phyloP scores from a whole-genome alignment of 73 alveolate species.

The Uronychia binucleata region DNA sequence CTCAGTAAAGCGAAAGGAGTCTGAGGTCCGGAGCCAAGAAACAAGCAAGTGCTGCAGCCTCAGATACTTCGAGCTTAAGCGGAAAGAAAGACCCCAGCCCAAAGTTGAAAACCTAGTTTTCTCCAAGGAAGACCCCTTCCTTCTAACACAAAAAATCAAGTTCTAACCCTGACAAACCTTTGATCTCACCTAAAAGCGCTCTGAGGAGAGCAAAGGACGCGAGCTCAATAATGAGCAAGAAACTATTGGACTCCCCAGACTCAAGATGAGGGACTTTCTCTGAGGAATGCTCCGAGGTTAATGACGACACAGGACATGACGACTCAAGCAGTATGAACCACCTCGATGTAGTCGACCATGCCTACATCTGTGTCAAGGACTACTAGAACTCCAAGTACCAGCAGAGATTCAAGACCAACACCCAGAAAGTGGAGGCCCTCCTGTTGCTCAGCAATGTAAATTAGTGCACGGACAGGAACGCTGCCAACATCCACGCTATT shows the following conservation, averaged over 20 bases:
- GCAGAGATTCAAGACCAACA: not conserved
- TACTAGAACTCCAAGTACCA: not conserved
- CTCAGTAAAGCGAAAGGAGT: too few species aligned
- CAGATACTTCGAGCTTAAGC: too few species aligned
- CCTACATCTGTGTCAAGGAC: not conserved
- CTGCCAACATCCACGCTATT: not conserved
- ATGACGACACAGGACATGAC: not conserved
- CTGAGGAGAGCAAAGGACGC: too few species aligned
- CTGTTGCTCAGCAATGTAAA: not conserved
- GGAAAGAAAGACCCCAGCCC: too few species aligned
- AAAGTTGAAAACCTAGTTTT: not conserved
- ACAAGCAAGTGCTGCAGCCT: too few species aligned
- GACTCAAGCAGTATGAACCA: not conserved
- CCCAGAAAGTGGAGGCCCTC: not conserved
- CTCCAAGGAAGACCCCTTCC: not conserved
- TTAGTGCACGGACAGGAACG: not conserved
- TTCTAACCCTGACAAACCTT: not conserved
- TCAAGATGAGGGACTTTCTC: not conserved
- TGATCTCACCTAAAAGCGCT: too few species aligned
- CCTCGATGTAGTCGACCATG: not conserved
- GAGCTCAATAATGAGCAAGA: too few species aligned
- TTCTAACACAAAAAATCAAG: not conserved
- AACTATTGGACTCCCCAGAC: too few species aligned
- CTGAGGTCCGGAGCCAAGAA: too few species aligned
- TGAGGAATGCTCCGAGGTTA: not conserved